Evolutionary conservation across 768 basidiomycete genomes (phyloP).

Genomic region (Mycena sanguinolenta): DNA sequence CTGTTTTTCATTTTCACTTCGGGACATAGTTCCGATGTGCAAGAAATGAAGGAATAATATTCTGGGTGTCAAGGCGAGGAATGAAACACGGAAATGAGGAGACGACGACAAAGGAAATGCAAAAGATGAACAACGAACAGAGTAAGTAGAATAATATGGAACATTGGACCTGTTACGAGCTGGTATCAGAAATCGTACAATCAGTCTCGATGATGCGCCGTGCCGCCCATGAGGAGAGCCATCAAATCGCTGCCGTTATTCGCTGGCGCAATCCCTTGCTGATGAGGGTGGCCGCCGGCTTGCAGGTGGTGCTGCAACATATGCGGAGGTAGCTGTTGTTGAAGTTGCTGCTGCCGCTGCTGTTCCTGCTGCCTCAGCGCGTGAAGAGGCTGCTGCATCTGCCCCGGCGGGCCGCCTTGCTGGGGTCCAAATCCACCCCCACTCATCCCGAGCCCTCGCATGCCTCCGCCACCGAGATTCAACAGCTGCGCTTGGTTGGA

Average conservation of each 20-base stretch:
- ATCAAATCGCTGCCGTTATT: conserved; percentile 81
- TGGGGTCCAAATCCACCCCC: conserved; percentile 64
- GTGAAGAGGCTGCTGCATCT: conserved; percentile 58
- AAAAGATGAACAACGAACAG: conserved; percentile 15
- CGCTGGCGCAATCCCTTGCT: conserved; percentile 63
- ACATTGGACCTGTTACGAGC: no score
- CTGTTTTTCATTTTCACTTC: neutral
- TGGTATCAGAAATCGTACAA: conserved; percentile 18
- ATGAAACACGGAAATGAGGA: conserved; percentile 7
- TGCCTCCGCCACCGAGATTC: conserved; percentile 61
- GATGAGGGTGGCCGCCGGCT: conserved; percentile 68
- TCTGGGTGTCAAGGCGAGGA: conserved; percentile 13
- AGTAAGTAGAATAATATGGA: conserved; percentile 19
- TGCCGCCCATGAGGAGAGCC: conserved; percentile 84
- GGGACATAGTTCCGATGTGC: conserved; percentile 8
- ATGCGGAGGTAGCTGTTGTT: conserved; percentile 71
- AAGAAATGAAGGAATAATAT: conserved; percentile 26
- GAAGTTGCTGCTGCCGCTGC: conserved; percentile 47
- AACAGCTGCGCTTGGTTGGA: conserved; percentile 66
- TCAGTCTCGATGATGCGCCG: conserved; percentile 68
- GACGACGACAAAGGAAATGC: conserved; percentile 19
- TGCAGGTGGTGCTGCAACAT: conserved; percentile 56
- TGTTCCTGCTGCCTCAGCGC: conserved; percentile 60
- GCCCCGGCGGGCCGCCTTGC: conserved; percentile 58
- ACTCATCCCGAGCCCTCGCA: conserved; percentile 54